Evolutionary conservation across 2,329 filamentous ascomycete species (phyloP).

Genomic region (Pseudogymnoascus sp.): DNA sequence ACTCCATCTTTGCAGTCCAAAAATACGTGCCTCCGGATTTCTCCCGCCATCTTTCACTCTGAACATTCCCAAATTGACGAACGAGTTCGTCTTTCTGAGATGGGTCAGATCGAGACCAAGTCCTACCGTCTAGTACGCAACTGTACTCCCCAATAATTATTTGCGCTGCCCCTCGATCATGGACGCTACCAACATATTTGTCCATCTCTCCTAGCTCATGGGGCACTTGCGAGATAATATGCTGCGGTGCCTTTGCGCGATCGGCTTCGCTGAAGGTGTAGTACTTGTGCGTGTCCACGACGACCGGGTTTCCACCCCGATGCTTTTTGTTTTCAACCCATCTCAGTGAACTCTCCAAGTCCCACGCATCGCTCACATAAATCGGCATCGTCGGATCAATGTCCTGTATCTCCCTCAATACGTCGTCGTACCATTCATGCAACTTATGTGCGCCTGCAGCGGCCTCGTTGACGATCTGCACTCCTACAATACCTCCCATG

Average conservation of each 20-base stretch:
- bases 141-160: conserved; percentile 53
- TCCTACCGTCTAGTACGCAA: conserved; percentile 47
- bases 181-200: conserved; percentile 41
- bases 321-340: conserved; percentile 41
- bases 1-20: conserved; percentile 57
- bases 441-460: conserved; percentile 44
- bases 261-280: conserved; percentile 51
- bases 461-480: conserved; percentile 55
- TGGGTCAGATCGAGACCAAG: conserved; percentile 42
- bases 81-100: conserved; percentile 38
- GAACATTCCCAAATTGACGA: conserved; percentile 42
- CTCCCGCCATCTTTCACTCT: conserved; percentile 44
- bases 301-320: conserved; percentile 37
- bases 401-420: conserved; percentile 39
- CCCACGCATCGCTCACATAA: conserved; percentile 54
- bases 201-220: conserved; percentile 41
- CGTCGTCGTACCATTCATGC: conserved; percentile 52
- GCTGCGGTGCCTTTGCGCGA: conserved; percentile 43
- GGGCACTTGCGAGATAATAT: conserved; percentile 43
- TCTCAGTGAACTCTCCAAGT: conserved; percentile 39
- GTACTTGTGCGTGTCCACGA: conserved; percentile 55
- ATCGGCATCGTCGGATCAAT: conserved; percentile 47
- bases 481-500: conserved; percentile 41
- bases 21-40: conserved; percentile 49
- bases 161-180: conserved; percentile 44